Conservation (phyloP, 106 monocot species). For the Dendrobium nobile region DNA sequence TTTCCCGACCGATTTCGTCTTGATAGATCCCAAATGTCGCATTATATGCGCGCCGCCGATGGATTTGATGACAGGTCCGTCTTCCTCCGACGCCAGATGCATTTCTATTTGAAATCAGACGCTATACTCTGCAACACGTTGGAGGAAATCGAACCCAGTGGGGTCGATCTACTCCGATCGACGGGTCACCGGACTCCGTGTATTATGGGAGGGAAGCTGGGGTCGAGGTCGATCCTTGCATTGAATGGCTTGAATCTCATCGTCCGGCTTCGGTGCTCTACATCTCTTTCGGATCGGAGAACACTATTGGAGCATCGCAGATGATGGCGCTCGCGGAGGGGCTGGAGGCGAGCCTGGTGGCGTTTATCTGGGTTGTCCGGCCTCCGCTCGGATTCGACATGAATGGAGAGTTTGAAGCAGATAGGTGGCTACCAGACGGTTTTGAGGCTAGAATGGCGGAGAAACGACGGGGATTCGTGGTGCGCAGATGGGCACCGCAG, state of each 20-base stretch:
- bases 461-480: conserved; percentile 14
- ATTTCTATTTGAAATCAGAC: not conserved
- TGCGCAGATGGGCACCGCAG: conserved; percentile 41
- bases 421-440: conserved; percentile 38
- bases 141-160: conserved; percentile 25
- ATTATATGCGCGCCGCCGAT: not conserved
- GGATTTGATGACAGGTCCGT: conserved; percentile 11
- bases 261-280: conserved; percentile 32
- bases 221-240: not conserved
- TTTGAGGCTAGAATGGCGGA: conserved; percentile 21
- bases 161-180: conserved; percentile 7
- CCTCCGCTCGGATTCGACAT: conserved; percentile 28
- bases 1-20: conserved; percentile 13
- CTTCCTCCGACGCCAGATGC: conserved; percentile 13
- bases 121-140: conserved; percentile 23
- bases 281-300: conserved; percentile 44
- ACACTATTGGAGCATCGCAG: conserved; percentile 20
- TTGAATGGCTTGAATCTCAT: conserved; percentile 19
- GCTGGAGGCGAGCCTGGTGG: conserved; percentile 32
- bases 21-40: conserved; percentile 5
- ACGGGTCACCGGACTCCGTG: conserved; percentile 1
- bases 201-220: not conserved
- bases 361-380: conserved; percentile 46
- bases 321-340: conserved; percentile 41
- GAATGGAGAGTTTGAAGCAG: conserved; percentile 9